Percentiles rank a stretch among this genome's conserved stretches.
phyloP scores from a whole-genome alignment of 805 yeast genomes.

The Hanseniaspora valbyensis region DNA sequence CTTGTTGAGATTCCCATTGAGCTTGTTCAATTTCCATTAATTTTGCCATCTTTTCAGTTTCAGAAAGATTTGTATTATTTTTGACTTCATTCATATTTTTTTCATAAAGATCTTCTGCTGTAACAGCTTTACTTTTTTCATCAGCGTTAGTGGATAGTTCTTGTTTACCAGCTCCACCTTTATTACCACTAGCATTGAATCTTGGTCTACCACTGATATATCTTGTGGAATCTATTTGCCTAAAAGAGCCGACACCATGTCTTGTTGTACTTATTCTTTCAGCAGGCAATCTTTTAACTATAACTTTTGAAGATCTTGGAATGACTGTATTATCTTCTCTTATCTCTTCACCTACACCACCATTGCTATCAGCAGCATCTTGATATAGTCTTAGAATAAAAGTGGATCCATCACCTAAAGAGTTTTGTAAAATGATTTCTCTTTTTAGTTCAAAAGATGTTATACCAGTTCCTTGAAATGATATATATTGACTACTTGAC shows the following conservation, averaged over 20 bases:
- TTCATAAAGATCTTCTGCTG: conserved; percentile 16
- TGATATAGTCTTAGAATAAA: conserved; percentile 59
- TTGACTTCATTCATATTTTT: conserved; percentile 14
- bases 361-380: conserved; percentile 32
- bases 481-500: conserved; percentile 6
- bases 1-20: conserved; percentile 93
- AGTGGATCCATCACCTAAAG: conserved; percentile 71
- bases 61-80: conserved; percentile 42
- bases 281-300: conserved; percentile 73
- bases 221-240: conserved; percentile 46
- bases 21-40: conserved; percentile 91
- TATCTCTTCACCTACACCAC: conserved; percentile 63
- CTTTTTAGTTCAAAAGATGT: conserved; percentile 89
- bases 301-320: conserved; percentile 74
- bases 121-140: conserved; percentile 20
- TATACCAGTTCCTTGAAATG: conserved; percentile 93
- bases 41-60: conserved; percentile 76
- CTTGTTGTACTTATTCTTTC: conserved; percentile 24
- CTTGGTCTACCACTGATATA: conserved; percentile 65
- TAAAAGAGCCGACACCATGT: conserved; percentile 33
- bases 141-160: conserved; percentile 11
- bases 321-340: conserved; percentile 84
- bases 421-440: conserved; percentile 74
- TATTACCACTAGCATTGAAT: conserved; percentile 25
- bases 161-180: conserved; percentile 20